Base-by-base conservation (phyloP, 1,284 basidiomycete genomes). In the Naganishia cerealis region DNA sequence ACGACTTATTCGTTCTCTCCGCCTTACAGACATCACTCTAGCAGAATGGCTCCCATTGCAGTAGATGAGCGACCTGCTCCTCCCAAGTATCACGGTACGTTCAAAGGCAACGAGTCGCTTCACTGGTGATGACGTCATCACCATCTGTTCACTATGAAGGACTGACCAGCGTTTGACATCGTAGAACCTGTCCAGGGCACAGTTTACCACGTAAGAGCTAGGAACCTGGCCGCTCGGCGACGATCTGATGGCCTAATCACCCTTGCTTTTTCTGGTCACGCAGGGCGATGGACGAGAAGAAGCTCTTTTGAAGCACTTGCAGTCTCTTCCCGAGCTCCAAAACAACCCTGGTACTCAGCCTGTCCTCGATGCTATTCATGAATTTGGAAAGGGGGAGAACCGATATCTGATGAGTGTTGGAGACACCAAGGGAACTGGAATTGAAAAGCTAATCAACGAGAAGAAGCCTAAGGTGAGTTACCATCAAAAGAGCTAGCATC, bases 321-420 rank as follows among this genome's bases (percentile, higher is more conserved):
- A 72, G 26, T 73, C 72, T 2, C 70, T 73, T 16, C 67, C 70
- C 9, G 55, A 67, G 12, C 71, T 78, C 0, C 73, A 72, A 9
- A 36, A 70, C 21, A 65, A 69, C 3, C 55, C 68, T 3, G 74
- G 72, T 18, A 73, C 73, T 3, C 76, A 77, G 53, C 63, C 73
- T 39, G 77, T 78, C 2, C 69, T 78, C n/a, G 74, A 77, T 65
- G 75, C 75, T 3, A 76, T 78, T 24, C 75, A 78, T 66, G 73
- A 75, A 55, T 78, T 76, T 66, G 77, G 76, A 3, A 77, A 77
- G 67, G 71, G 73, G 21, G 75, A 76, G 72, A 77, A 75, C 56
- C 69, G 72, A 57, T 78, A 78, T 67, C 66, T 78, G 55, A 78
- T 78, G 77, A 76, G 73, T 59, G 75, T 78, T 21, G 77, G 77